Base-by-base conservation (phyloP, 164 flowering plant species). In the Pachysandra terminalis region DNA sequence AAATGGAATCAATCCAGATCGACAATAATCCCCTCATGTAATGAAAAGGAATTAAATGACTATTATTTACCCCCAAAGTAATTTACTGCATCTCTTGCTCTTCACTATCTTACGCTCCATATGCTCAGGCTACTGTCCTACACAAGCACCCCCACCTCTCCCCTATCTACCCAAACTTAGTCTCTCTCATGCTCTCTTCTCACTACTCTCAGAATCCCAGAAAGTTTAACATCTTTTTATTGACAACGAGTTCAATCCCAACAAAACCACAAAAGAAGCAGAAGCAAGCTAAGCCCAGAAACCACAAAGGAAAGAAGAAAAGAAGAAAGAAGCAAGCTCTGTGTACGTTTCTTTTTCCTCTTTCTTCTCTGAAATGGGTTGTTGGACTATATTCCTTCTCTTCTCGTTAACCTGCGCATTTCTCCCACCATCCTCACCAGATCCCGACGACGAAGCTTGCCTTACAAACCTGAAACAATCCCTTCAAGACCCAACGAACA, bases 361-460 rank as follows among this genome's bases (percentile, higher is more conserved):
- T 45, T 1, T 45, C 8, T 37, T 21, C 19, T 55, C 32, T 24
- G 35, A 32, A 40, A 69, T 69, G 66, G 72, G 70, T 53, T 26
- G 21, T 35, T 65, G 56, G 56, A 19, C 57, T 23, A 22, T 64
- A 3, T 14, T 66, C 14, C 37, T 71, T 25, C 0, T 65, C 13
- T 1, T 74, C 28, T 17, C 64, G 21, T 52, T 63, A 59, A 41
- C 59, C 3, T 64, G 57, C 59, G 7, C 37, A 13, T 21, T 55
- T 22, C 25, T 66, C 10, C 63, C 24, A 26, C 59, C 52, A 28
- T 51, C 68, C 2, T 51, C 37, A 26, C 21, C 89, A 57, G 97
- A 95, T 77, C 97, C 98, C 8, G 81, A 79, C 72, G 98, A 95
- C 81, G 87, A 89, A 65, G 62, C 79, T 0, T 95, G 98, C 70